Percentiles rank a stretch among this genome's conserved stretches.
These are phyloP conservation scores for Cladophialophora immunda DNA, from an alignment of 2,329 filamentous ascomycete species.

Conservation along the genomic window DNA sequence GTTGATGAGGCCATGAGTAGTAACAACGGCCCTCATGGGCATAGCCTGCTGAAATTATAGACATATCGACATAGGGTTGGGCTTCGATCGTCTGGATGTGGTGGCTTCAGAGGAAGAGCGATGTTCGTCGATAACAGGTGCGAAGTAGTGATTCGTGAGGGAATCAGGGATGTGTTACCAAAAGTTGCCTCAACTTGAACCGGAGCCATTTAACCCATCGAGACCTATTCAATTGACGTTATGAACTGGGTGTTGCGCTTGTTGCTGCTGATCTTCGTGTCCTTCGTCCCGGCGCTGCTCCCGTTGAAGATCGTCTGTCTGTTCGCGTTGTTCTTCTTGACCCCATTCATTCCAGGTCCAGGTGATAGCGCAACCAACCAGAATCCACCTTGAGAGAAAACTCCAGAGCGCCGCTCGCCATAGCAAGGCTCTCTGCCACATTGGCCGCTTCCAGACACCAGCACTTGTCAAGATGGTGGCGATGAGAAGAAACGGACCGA, in stretches of 20 bases:
- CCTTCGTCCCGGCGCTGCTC: background rate
- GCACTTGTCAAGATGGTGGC: slow-evolving; percentile 27
- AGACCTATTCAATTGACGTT: background rate
- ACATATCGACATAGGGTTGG: background rate
- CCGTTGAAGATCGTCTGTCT: background rate
- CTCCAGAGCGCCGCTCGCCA: slow-evolving; percentile 31
- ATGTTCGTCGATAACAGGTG: background rate
- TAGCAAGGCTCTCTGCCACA: slow-evolving; percentile 29
- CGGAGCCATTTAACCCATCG: background rate
- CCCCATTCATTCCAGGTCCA: slow-evolving; percentile 36
- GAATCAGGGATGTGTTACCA: background rate
- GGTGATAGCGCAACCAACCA: slow-evolving; percentile 34
- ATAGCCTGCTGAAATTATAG: background rate
- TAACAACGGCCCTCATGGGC: too few relatives aligned
- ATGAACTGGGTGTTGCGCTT: background rate
- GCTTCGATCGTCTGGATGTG: background rate
- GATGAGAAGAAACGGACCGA: slow-evolving; percentile 28
- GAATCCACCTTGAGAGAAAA: slow-evolving; percentile 34
- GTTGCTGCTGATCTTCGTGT: background rate
- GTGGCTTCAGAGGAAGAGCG: background rate
- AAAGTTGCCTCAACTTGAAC: background rate
- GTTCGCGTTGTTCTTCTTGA: slow-evolving; percentile 6
- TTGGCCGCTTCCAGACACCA: slow-evolving; percentile 29
- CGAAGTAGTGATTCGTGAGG: background rate
- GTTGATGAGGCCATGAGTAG: background rate